Conservation (phyloP, 1,284 basidiomycete species). For the Tylopilus orsonianus region DNA sequence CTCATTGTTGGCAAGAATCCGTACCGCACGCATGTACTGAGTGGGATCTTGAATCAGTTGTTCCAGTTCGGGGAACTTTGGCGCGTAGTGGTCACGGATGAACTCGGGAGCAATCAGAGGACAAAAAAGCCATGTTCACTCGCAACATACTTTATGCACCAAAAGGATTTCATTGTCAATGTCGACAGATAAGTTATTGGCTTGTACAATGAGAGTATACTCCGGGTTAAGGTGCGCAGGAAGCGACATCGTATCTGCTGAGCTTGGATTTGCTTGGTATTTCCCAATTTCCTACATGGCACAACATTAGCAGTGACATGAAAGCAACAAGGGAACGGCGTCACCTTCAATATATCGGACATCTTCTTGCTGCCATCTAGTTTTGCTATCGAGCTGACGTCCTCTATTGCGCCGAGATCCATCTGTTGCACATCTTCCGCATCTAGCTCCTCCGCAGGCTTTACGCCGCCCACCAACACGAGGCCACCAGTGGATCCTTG, state of each 20-base stretch:
- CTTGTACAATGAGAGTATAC: constrained; percentile 94
- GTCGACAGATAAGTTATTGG: constrained; percentile 98
- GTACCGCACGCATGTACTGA: constrained; percentile 92
- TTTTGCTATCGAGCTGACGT: constrained; percentile 86
- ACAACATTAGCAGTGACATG: background rate
- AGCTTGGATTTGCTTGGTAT: constrained; percentile 75
- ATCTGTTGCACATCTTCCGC: constrained; percentile 90
- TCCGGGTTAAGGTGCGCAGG: constrained; percentile 93
- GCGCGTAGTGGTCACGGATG: constrained; percentile 96
- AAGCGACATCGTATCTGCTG: constrained; percentile 73
- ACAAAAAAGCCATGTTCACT: constrained; percentile 29
- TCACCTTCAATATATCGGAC: constrained; percentile 79
- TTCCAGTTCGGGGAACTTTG: constrained; percentile 96
- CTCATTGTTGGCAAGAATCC: constrained; percentile 83
- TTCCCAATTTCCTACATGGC: constrained; percentile 80
- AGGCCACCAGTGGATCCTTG: constrained; percentile 52
- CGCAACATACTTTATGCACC: constrained; percentile 83
- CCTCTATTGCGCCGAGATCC: constrained; percentile 81
- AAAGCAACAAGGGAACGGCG: constrained; percentile 19
- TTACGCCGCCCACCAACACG: constrained; percentile 88
- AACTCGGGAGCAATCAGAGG: constrained; percentile 55
- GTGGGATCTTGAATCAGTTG: constrained; percentile 90
- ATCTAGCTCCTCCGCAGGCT: constrained; percentile 92
- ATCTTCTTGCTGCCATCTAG: constrained; percentile 86
- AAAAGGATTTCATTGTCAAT: constrained; percentile 97